A percentile compares a stretch with the other conserved stretches of the same genome.
Conservation (phyloP, 129 eudicot genomes). For the Arctium lappa region DNA sequence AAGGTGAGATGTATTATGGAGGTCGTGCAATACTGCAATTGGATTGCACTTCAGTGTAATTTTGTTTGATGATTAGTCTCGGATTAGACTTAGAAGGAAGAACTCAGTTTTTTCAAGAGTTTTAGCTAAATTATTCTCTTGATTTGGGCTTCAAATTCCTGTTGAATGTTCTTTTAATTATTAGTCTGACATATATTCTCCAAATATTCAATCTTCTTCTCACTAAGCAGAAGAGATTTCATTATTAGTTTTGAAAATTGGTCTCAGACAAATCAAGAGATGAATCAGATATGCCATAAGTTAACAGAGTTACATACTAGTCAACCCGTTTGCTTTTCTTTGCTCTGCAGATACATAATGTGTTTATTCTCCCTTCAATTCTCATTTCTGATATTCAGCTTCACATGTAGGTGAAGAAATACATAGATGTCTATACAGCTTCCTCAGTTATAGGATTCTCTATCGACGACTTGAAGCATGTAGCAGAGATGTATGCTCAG, state of each 20-base stretch:
- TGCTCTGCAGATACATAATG: background rate
- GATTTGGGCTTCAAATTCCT: background rate
- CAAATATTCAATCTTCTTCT: background rate
- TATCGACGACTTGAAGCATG: constrained; percentile 68
- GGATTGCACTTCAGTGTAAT: background rate
- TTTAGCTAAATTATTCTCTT: background rate
- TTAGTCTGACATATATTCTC: too few species aligned
- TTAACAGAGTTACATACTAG: background rate
- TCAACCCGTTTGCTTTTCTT: background rate
- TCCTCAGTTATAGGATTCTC: constrained; percentile 92
- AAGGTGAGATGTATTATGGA: background rate
- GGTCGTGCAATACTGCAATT: background rate
- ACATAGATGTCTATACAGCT: constrained; percentile 89
- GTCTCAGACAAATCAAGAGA: background rate
- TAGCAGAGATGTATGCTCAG: constrained; percentile 50
- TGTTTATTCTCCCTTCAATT: background rate
- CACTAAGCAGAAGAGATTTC: background rate
- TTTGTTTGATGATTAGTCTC: too few species aligned
- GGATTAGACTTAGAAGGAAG: too few species aligned
- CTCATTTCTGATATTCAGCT: constrained; percentile 13
- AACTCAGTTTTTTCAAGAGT: too few species aligned
- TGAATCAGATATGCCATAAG: background rate
- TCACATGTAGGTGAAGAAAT: constrained; percentile 79
- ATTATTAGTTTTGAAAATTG: background rate
- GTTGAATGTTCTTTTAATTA: background rate